These are phyloP conservation scores for Gastrolobium bilobum DNA, from an alignment of 306 rosid species.

Conservation along the genomic window DNA sequence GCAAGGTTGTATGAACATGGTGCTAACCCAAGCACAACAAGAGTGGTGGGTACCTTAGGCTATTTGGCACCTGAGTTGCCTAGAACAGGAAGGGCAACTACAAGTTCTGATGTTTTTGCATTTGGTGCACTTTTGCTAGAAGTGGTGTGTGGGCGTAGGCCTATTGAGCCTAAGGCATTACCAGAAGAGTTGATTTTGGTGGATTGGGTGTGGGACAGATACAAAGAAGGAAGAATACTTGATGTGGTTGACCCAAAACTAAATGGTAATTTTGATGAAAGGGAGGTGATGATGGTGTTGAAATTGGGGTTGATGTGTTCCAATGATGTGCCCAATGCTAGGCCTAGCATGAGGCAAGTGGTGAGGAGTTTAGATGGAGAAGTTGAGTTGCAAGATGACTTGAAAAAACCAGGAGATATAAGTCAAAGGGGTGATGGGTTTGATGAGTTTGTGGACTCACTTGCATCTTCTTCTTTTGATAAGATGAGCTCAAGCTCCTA, in stretches of 20 bases:
- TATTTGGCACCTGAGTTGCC: conserved; percentile 89
- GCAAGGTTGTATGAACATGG: conserved; percentile 90
- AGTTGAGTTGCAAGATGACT: conserved; percentile 53
- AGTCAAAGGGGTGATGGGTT: conserved; percentile 66
- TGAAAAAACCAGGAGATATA: conserved; percentile 54
- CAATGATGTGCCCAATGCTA: conserved; percentile 50
- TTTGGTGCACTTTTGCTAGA: conserved; percentile 85
- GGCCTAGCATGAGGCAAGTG: conserved; percentile 77
- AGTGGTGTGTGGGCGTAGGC: conserved; percentile 78
- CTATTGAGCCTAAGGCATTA: conserved; percentile 69
- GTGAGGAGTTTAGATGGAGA: conserved; percentile 80
- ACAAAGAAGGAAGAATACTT: conserved; percentile 56
- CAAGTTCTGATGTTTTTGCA: conserved; percentile 76
- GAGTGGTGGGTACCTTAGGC: conserved; percentile 86
- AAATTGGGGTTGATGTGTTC: conserved; percentile 82
- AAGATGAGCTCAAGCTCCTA: conserved; percentile 58
- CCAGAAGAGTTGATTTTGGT: conserved; percentile 74
- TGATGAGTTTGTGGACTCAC: conserved; percentile 69
- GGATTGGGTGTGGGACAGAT: conserved; percentile 85
- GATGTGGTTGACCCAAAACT: conserved; percentile 70
- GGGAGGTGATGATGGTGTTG: conserved; percentile 62
- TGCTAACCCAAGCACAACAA: conserved; percentile 74
- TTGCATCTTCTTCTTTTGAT: conserved; percentile 70
- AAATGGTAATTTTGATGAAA: conserved; percentile 55
- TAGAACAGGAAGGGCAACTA: conserved; percentile 78